Evolutionary conservation across 305 asterid genomes (phyloP).

Genomic region (Solanum chacoense): DNA sequence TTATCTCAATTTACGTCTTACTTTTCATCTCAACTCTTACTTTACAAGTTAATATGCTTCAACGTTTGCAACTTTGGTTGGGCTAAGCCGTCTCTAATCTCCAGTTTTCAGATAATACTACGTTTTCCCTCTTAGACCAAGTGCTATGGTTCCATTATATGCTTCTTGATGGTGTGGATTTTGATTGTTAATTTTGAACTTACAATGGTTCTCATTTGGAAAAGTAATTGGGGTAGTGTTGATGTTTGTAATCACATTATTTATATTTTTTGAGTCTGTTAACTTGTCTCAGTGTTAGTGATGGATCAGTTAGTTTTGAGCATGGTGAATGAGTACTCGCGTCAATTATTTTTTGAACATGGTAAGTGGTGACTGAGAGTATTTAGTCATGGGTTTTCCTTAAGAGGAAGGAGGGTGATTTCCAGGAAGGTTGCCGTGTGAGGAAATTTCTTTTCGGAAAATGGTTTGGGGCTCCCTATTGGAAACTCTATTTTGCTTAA

Average conservation of each 20-base stretch:
- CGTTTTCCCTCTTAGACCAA: neutral
- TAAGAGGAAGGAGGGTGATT: neutral
- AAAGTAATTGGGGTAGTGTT: neutral
- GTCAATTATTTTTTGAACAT: neutral
- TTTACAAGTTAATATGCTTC: neutral
- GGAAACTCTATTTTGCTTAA: neutral
- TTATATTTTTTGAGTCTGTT: neutral
- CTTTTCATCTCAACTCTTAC: neutral
- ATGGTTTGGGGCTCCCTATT: neutral
- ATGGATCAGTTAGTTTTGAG: neutral
- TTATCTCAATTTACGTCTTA: neutral
- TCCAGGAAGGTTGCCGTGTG: neutral
- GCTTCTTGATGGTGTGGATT: neutral
- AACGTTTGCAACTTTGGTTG: neutral
- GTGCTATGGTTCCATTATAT: neutral
- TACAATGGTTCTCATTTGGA: neutral
- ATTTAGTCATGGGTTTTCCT: neutral
- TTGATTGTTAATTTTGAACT: neutral
- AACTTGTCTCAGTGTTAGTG: neutral
- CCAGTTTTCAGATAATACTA: neutral
- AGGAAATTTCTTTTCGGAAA: neutral
- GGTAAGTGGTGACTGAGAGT: neutral
- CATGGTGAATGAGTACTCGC: neutral
- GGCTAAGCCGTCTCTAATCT: neutral
- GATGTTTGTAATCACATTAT: neutral